phyloP scores from a whole-genome alignment of 106 monocot genomes.

The Triglochin maritima region DNA sequence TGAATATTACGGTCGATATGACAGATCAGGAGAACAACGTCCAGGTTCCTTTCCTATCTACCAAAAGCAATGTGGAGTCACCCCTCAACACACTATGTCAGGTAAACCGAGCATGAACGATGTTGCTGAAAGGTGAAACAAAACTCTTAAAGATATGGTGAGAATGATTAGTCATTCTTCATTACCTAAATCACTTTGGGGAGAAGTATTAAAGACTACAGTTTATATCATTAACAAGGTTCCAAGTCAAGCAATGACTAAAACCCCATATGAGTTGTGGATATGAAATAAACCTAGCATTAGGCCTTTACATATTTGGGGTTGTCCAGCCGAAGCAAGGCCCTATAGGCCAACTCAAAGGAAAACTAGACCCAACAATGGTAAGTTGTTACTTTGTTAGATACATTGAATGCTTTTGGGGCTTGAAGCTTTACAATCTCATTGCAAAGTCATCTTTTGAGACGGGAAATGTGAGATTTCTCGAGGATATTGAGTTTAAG shows the following conservation, averaged over 20 bases:
- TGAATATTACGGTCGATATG: slow-evolving; percentile 3
- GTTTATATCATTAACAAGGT: slow-evolving; percentile 15
- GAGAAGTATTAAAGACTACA: slow-evolving; percentile 12
- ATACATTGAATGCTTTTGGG: background rate
- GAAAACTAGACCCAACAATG: slow-evolving; percentile 12
- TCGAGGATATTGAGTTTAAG: slow-evolving; percentile 4
- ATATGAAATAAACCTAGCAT: background rate
- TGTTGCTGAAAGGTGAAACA: slow-evolving; percentile 4
- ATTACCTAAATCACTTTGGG: background rate
- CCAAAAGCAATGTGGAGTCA: background rate
- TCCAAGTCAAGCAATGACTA: slow-evolving; percentile 3
- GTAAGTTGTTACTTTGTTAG: slow-evolving; percentile 10
- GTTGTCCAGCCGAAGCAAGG: slow-evolving; percentile 17
- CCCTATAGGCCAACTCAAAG: slow-evolving; percentile 8
- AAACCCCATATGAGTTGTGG: slow-evolving; percentile 13
- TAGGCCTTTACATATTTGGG: slow-evolving; percentile 2
- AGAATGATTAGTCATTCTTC: slow-evolving; percentile 5
- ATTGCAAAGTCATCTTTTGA: background rate
- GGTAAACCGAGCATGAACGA: background rate
- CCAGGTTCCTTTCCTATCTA: background rate
- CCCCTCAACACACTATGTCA: background rate
- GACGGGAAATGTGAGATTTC: background rate
- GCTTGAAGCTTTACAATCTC: slow-evolving; percentile 7
- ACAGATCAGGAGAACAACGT: background rate
- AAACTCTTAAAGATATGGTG: slow-evolving; percentile 5